phyloP scores from a whole-genome alignment of 2,329 filamentous ascomycete genomes.

The Penicillium sp. region DNA sequence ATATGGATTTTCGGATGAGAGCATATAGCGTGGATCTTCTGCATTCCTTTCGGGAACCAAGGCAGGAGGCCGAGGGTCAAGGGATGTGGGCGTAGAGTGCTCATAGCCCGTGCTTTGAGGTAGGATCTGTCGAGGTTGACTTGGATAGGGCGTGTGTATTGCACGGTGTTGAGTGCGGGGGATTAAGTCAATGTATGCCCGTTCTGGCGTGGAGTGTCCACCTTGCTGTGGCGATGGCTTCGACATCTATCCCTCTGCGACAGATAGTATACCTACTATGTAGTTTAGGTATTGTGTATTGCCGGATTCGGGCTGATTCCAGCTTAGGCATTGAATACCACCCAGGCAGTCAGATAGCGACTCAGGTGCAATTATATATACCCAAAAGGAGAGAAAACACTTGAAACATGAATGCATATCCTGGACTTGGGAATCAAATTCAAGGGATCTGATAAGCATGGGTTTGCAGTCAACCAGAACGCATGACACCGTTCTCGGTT shows the following conservation, averaged over 20 bases:
- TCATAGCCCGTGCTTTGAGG: constrained; percentile 20
- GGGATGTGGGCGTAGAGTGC: constrained; percentile 13
- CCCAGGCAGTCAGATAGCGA: neutral
- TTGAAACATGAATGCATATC: constrained; percentile 17
- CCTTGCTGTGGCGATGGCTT: constrained; percentile 30
- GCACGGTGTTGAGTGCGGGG: constrained; percentile 14
- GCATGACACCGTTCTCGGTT: no score
- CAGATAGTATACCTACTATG: constrained; percentile 6
- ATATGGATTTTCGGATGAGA: constrained; percentile 21
- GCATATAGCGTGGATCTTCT: constrained; percentile 28
- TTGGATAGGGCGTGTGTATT: constrained; percentile 18
- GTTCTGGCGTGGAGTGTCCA: constrained; percentile 27
- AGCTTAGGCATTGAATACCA: constrained; percentile 5
- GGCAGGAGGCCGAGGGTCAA: constrained; percentile 17
- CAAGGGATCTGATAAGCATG: constrained; percentile 21
- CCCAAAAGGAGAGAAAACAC: neutral
- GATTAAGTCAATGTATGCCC: constrained; percentile 20
- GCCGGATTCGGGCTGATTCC: constrained; percentile 12
- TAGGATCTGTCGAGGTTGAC: constrained; percentile 22
- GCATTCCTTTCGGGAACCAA: constrained; percentile 18
- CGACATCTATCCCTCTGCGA: constrained; percentile 31
- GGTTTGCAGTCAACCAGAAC: constrained; percentile 11
- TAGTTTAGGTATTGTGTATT: constrained; percentile 9
- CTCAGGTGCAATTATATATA: constrained; percentile 4
- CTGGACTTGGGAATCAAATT: constrained; percentile 17